phyloP scores from a whole-genome alignment of 2,329 filamentous ascomycete genomes.

The Pseudogymnoascus pannorum region DNA sequence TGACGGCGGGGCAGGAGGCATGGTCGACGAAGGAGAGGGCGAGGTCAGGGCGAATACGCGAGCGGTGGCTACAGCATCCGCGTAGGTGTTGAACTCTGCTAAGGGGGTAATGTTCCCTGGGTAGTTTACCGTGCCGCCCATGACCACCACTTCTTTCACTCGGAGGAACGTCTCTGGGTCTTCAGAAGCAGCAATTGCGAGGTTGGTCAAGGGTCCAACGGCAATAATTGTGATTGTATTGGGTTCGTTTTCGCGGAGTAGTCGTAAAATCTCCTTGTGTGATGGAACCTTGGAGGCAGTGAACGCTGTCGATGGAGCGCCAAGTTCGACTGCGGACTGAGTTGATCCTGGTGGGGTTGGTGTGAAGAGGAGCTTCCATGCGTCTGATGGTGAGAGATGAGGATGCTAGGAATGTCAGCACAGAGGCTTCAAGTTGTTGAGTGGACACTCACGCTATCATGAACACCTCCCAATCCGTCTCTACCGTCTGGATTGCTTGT shows the following conservation, averaged over 20 bases:
- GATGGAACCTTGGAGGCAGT: conserved; percentile 65
- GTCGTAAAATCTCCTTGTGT: conserved; percentile 81
- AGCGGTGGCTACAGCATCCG: conserved; percentile 72
- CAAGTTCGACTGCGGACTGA: conserved; percentile 34
- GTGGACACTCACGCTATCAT: conserved; percentile 42
- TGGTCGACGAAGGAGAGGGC: conserved; percentile 64
- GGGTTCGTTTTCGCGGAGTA: conserved; percentile 72
- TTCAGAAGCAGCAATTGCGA: conserved; percentile 79
- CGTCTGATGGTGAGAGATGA: conserved; percentile 65
- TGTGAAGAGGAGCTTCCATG: conserved; percentile 65
- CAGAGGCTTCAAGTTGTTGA: neutral
- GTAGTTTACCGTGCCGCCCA: conserved; percentile 79
- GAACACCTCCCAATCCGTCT: conserved; percentile 72
- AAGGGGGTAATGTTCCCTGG: conserved; percentile 79
- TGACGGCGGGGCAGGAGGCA: conserved; percentile 57
- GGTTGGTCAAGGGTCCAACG: conserved; percentile 86
- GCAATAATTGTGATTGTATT: conserved; percentile 86
- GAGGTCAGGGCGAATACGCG: conserved; percentile 73
- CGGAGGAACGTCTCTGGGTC: conserved; percentile 85
- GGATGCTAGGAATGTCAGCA: conserved; percentile 47
- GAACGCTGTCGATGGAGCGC: conserved; percentile 49
- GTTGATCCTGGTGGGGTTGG: conserved; percentile 36
- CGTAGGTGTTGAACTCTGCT: conserved; percentile 93
- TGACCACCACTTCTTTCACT: conserved; percentile 86
- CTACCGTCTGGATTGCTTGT: conserved; percentile 50